Evolutionary conservation across 2,329 filamentous ascomycete species (phyloP), one percentile per base, ranked within the genome.

Genomic region (Bipolaris sorokiniana): DNA sequence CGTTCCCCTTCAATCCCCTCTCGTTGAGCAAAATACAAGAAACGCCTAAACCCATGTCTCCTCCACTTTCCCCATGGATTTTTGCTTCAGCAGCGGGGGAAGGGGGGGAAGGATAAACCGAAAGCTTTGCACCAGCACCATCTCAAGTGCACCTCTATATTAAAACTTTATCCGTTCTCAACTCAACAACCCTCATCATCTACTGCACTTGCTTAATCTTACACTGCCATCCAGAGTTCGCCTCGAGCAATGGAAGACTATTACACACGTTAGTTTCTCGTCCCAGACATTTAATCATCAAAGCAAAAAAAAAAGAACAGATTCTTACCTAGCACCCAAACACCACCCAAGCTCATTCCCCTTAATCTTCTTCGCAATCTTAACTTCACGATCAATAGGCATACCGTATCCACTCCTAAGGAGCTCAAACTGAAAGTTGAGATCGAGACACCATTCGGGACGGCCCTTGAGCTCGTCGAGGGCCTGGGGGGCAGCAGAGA

Each of bases 341-440:
- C 94, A 98, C 95, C 95, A 99, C 37, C 95, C 95, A 70, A 99
- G 80, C 81, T 99, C 96, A 77, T 97, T 97, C 54, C 88, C 88
- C 81, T 96, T 94, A 74, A 99, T 96, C 84, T 97, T 97, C 90
- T 99, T 99, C 58, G 94, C 95, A 74, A 97, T 96, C 83, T 91
- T 94, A 65, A 99, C 92, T 78, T 99, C 95, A 37, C 96, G 86
- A 66, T 97, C 91, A 69, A 98, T 88, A 3, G 94, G 94, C 92
- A 99, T 97, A 67, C 98, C 95, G 72, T 99, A 99, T 3, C 95
- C 95, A 5, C 92, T 96, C 78, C 98, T 93, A 52, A 98, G 81
- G 55, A 99, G 82, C 23, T 91, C 91, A 69, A 96, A 81, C 92
- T 97, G 97, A 74, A 98, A 99, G 81, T 91, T 99, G 68, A 99